Evolutionary conservation across 306 rosid genomes (phyloP).

Genomic region (Dalbergia oliveri): DNA sequence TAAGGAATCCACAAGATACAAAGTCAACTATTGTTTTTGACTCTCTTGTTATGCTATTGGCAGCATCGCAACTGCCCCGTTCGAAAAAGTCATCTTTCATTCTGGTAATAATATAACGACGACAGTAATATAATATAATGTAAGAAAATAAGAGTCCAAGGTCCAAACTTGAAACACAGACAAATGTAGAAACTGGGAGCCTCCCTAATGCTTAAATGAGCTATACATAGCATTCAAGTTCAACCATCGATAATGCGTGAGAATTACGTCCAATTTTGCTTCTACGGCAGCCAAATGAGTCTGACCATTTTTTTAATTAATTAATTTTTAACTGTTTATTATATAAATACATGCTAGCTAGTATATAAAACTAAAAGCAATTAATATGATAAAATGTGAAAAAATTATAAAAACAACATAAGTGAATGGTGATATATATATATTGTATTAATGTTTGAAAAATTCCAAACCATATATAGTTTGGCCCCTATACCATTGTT

Average conservation of each 20-base stretch:
- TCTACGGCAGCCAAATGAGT: neutral
- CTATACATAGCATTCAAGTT: neutral
- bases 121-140: neutral
- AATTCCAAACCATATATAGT: too few relatives aligned
- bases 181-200: neutral
- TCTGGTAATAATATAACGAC: too few relatives aligned
- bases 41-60: neutral
- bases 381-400: too few relatives aligned
- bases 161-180: neutral
- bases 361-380: too few relatives aligned
- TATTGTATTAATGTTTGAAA: too few relatives aligned
- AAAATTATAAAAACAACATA: too few relatives aligned
- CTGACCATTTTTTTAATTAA: neutral
- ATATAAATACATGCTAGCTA: too few relatives aligned
- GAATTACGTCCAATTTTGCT: neutral
- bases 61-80: neutral
- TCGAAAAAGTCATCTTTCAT: constrained; percentile 18
- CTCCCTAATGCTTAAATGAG: neutral
- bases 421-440: too few relatives aligned
- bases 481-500: too few relatives aligned
- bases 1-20: neutral
- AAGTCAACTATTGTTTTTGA: neutral
- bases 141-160: neutral
- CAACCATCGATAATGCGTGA: neutral
- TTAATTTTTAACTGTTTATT: too few relatives aligned